Conservation (phyloP, 257 asterid species). For the Coffea canephora region DNA sequence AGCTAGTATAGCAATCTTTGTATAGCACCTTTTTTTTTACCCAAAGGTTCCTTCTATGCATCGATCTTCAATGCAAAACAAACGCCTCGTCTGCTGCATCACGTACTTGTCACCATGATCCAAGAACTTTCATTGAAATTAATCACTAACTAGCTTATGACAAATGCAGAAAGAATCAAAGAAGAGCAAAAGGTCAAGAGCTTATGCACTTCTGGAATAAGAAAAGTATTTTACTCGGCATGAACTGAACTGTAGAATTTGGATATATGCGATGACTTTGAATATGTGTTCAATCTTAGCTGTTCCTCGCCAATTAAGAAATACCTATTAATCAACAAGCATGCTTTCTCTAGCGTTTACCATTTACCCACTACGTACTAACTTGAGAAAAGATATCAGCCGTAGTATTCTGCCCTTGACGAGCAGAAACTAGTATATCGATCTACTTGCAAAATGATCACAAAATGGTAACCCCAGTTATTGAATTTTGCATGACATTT, state of each 20-base stretch:
- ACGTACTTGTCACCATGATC: conserved; percentile 8
- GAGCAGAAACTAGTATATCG: background rate
- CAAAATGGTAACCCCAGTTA: too few relatives aligned
- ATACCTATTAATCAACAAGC: background rate
- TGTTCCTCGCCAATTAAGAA: conserved; percentile 2
- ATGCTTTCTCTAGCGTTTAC: background rate
- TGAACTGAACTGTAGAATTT: background rate
- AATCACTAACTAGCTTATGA: background rate
- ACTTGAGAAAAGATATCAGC: background rate
- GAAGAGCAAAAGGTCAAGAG: conserved; percentile 3
- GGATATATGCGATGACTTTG: conserved; percentile 18
- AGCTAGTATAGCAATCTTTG: background rate
- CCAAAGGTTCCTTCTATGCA: background rate
- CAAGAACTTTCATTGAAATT: background rate
- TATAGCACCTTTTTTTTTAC: background rate
- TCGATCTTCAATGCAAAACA: background rate
- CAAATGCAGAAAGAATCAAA: background rate
- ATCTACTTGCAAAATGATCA: background rate
- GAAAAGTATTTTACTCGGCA: background rate
- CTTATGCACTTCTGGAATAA: background rate
- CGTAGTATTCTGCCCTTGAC: background rate
- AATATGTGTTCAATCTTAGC: conserved; percentile 13
- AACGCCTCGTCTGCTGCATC: background rate
- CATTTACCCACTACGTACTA: too few relatives aligned
- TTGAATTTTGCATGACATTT: background rate